Conservation (phyloP, 139 green algal genomes). For the Chlamydomonas sphaeroides region DNA sequence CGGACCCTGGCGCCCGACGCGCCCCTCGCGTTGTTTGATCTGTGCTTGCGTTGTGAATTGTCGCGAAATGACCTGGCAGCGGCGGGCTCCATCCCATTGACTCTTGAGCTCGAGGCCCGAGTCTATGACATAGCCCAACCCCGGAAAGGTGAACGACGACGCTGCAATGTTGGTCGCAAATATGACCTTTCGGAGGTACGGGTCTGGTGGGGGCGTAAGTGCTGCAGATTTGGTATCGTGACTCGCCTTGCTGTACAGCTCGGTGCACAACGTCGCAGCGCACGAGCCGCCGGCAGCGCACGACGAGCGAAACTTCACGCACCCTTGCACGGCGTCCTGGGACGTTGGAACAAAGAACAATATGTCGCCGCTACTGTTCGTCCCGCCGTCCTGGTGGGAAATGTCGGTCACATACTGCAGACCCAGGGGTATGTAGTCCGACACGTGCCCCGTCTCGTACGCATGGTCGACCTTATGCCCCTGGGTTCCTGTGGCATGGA, state of each 20-base stretch:
- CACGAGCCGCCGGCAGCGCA: no score
- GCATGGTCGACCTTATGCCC: neutral
- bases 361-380: no score
- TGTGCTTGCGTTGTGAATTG: neutral
- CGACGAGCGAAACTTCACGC: no score
- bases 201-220: neutral
- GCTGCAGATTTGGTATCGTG: neutral
- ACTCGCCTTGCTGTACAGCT: neutral
- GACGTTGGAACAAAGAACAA: conserved; percentile 18
- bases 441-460: neutral
- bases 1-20: conserved; percentile 20
- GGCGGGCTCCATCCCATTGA: neutral
- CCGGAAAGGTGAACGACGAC: conserved; percentile 39
- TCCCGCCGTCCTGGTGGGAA: no score
- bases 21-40: conserved; percentile 17
- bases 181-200: conserved; percentile 15
- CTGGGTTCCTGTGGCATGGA: neutral
- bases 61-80: neutral
- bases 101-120: neutral
- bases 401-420: no score
- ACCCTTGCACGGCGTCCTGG: neutral
- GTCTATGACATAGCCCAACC: conserved; percentile 34
- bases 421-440: no score
- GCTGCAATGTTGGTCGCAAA: conserved; percentile 44
- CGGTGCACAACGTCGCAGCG: neutral